phyloP scores from a whole-genome alignment of 352 stramenopile genomes.

The Phytophthora hibernalis region DNA sequence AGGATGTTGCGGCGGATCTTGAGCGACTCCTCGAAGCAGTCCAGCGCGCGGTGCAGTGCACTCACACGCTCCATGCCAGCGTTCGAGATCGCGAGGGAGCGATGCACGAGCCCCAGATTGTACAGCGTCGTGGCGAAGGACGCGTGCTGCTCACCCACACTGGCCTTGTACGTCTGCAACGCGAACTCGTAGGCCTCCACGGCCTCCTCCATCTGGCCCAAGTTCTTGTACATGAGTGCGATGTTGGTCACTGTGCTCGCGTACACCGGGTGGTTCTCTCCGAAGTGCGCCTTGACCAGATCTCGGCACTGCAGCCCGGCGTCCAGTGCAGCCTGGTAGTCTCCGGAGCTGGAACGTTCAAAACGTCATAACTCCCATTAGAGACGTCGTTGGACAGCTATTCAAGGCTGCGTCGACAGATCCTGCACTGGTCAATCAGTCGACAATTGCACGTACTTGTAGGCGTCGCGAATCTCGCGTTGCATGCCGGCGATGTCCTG shows the following conservation, averaged over 20 bases:
- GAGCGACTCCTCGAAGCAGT: constrained; percentile 83
- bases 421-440: neutral
- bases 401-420: constrained; percentile 7
- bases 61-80: constrained; percentile 75
- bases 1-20: constrained; percentile 77
- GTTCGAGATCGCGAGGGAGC: constrained; percentile 59
- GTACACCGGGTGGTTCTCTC: constrained; percentile 80
- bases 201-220: constrained; percentile 76
- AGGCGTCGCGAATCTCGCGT: constrained; percentile 82
- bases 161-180: constrained; percentile 82
- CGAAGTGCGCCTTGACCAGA: constrained; percentile 75
- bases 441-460: constrained; percentile 62
- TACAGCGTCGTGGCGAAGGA: constrained; percentile 87
- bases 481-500: constrained; percentile 85
- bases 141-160: constrained; percentile 80
- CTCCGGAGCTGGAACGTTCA: constrained; percentile 49
- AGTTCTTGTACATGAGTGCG: constrained; percentile 89
- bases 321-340: constrained; percentile 74
- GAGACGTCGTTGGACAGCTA: neutral
- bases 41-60: constrained; percentile 67
- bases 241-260: constrained; percentile 89
- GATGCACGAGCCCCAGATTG: constrained; percentile 84
- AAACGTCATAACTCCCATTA: constrained; percentile 37
- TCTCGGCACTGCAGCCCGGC: constrained; percentile 75
- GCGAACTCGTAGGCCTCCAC: constrained; percentile 86